Conservation (phyloP, 2,329 filamentous ascomycete genomes). For the Alternaria hordeiaustralica region DNA sequence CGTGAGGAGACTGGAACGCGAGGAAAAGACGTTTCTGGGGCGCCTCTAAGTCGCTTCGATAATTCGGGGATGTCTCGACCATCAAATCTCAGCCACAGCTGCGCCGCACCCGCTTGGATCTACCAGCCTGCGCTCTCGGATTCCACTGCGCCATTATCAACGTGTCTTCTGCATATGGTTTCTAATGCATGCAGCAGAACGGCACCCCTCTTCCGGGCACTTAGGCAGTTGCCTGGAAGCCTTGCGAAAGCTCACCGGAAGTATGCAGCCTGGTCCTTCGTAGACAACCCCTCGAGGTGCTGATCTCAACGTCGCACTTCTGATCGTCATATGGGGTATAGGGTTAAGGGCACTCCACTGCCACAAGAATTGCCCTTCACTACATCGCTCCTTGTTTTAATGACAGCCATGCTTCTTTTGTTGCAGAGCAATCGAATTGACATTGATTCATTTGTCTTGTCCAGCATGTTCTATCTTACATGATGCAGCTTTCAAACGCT, state of each 20-base stretch:
- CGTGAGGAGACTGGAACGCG: background rate
- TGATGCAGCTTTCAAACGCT: background rate
- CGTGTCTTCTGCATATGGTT: background rate
- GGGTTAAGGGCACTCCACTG: background rate
- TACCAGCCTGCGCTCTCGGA: background rate
- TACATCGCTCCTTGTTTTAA: background rate
- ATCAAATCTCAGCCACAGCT: background rate
- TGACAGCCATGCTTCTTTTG: background rate
- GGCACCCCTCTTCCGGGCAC: too few relatives aligned
- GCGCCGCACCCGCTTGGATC: background rate
- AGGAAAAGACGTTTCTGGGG: background rate
- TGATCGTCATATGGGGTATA: background rate
- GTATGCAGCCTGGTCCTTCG: background rate
- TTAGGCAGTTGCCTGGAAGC: background rate
- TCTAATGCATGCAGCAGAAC: background rate
- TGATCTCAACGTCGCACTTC: background rate
- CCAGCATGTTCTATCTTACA: background rate
- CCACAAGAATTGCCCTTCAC: background rate
- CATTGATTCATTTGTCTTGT: background rate
- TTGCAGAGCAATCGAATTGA: background rate
- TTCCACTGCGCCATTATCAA: background rate
- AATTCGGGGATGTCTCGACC: background rate
- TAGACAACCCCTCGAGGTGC: background rate
- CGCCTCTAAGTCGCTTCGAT: background rate
- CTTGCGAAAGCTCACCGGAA: background rate